phyloP scores from a whole-genome alignment of 139 green algal species.

The Chlamydomonas sp. region DNA sequence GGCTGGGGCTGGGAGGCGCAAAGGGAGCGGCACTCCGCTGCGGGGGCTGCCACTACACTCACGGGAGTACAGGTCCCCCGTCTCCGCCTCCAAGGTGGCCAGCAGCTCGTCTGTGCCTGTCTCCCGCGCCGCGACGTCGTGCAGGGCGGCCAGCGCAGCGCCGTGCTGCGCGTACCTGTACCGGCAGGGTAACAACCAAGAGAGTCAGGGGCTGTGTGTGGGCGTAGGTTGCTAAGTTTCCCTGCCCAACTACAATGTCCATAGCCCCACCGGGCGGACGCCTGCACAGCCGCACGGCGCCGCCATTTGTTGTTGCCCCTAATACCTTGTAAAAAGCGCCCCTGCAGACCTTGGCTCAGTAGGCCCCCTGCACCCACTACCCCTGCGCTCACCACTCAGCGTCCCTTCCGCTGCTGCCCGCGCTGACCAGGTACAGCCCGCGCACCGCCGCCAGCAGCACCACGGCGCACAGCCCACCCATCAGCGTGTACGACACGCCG shows the following conservation, averaged over 20 bases:
- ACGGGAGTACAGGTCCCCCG: slow-evolving; percentile 24
- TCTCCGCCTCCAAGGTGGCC: slow-evolving; percentile 6
- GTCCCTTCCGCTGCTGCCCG: slow-evolving; percentile 16
- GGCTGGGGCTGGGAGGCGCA: too few relatives aligned
- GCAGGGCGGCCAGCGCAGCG: slow-evolving; percentile 15
- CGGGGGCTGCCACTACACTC: not conserved
- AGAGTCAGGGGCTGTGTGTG: not conserved
- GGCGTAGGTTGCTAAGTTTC: too few relatives aligned
- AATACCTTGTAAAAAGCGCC: too few relatives aligned
- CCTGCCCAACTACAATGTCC: too few relatives aligned
- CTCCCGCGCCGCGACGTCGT: slow-evolving; percentile 23
- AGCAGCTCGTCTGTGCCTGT: slow-evolving; percentile 30
- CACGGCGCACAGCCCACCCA: slow-evolving; percentile 2
- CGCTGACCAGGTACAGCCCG: slow-evolving; percentile 30
- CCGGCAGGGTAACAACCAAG: not conserved
- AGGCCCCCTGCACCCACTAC: not conserved
- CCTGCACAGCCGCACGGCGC: too few relatives aligned
- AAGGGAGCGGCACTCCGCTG: too few relatives aligned
- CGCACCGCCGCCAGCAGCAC: slow-evolving; percentile 25
- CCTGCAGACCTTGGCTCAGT: too few relatives aligned
- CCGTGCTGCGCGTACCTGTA: slow-evolving; percentile 31
- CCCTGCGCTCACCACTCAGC: slow-evolving; percentile 12
- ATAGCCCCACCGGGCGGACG: too few relatives aligned
- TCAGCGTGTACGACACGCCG: slow-evolving; percentile 2
- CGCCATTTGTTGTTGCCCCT: too few relatives aligned